phyloP scores from a whole-genome alignment of 768 basidiomycete species.

The Psilocybe cyanescens region DNA sequence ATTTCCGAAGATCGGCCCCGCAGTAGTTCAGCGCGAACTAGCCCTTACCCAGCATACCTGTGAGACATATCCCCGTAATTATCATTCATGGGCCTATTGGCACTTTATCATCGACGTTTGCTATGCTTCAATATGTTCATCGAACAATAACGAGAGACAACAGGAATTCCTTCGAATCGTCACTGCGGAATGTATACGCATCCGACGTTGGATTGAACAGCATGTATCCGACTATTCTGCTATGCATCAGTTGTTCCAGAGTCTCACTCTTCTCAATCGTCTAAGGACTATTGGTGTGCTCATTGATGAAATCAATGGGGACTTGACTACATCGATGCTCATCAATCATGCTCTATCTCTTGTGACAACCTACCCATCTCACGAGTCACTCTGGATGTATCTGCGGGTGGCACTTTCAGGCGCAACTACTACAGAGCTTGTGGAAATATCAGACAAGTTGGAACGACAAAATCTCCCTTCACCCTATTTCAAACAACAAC shows the following conservation, averaged over 20 bases:
- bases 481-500: background rate
- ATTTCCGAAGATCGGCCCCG: slow-evolving; percentile 39
- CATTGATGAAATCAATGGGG: slow-evolving; percentile 4
- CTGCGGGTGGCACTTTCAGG: slow-evolving; percentile 35
- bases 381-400: slow-evolving; percentile 72
- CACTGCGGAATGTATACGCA: slow-evolving; percentile 35
- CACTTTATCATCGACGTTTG: slow-evolving; percentile 47
- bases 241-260: slow-evolving; percentile 52
- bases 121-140: slow-evolving; percentile 22
- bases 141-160: slow-evolving; percentile 19
- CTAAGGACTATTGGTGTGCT: slow-evolving; percentile 10
- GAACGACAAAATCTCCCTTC: background rate
- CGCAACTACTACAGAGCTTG: slow-evolving; percentile 3
- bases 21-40: slow-evolving; percentile 50
- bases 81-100: slow-evolving; percentile 75
- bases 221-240: slow-evolving; percentile 74
- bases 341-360: slow-evolving; percentile 52
- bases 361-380: slow-evolving; percentile 51
- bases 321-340: slow-evolving; percentile 18
- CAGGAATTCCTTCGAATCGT: slow-evolving; percentile 37
- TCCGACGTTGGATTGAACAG: slow-evolving; percentile 58
- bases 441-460: slow-evolving; percentile 8
- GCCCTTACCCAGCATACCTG: slow-evolving; percentile 50
- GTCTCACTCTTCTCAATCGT: slow-evolving; percentile 35
- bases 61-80: slow-evolving; percentile 71